Evolutionary conservation across 1,284 basidiomycete species (phyloP).

Genomic region (Ceratobasidium sp.): DNA sequence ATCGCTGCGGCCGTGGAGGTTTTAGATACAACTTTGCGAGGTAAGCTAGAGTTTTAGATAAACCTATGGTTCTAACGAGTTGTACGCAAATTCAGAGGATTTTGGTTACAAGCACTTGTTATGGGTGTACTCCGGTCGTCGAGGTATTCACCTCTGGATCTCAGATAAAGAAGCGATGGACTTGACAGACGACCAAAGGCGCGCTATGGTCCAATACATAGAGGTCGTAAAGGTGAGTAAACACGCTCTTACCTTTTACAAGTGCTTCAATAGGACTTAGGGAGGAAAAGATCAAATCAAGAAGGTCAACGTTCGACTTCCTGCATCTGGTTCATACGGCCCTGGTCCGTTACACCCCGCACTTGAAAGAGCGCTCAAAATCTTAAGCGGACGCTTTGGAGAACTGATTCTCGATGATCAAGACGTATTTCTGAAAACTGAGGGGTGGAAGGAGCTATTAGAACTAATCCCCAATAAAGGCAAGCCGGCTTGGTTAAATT

Average conservation of each 20-base stretch:
- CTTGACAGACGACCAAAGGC: conserved; percentile 92
- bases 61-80: not conserved
- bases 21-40: conserved; percentile 81
- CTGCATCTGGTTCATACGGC: conserved; percentile 53
- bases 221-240: conserved; percentile 76
- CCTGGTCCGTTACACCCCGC: conserved; percentile 74
- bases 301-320: conserved; percentile 80
- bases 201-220: conserved; percentile 87
- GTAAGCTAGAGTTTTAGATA: conserved; percentile 54
- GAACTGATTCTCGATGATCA: conserved; percentile 87
- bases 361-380: conserved; percentile 68
- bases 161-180: conserved; percentile 90
- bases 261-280: not conserved
- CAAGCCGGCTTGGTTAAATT: conserved; percentile 50
- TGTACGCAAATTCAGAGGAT: conserved; percentile 51
- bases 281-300: conserved; percentile 86
- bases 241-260: not conserved
- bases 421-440: conserved; percentile 80
- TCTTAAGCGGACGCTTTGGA: conserved; percentile 71
- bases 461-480: conserved; percentile 78
- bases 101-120: conserved; percentile 74
- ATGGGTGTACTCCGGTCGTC: conserved; percentile 98
- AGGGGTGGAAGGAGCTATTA: conserved; percentile 82
- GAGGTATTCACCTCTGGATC: conserved; percentile 99
- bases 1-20: conserved; percentile 94